Conservation (phyloP, 2,329 filamentous ascomycete genomes). For the Clarireedia paspali region DNA sequence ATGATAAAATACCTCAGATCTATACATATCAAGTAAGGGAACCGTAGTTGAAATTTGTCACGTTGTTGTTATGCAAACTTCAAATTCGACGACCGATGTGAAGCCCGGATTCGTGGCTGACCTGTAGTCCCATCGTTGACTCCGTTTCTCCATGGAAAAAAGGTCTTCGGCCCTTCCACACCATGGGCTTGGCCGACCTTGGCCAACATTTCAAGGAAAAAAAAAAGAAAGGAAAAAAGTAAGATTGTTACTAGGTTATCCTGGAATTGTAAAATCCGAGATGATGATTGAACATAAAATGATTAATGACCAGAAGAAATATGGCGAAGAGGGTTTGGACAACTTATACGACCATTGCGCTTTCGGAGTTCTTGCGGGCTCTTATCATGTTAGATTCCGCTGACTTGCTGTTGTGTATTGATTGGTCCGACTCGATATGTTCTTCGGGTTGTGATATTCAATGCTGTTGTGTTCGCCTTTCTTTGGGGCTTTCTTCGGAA, state of each 20-base stretch:
- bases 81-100: background rate
- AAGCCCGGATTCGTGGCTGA: no score
- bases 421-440: no score
- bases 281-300: background rate
- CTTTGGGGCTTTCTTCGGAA: no score
- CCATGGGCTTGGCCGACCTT: background rate
- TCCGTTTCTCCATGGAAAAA: background rate
- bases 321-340: background rate
- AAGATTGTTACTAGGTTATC: background rate
- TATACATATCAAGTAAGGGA: no score
- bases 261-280: background rate
- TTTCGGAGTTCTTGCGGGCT: background rate
- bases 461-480: no score
- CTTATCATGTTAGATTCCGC: no score
- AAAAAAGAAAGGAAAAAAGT: background rate
- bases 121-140: no score
- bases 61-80: background rate
- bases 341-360: background rate
- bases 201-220: background rate
- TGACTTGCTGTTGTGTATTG: no score
- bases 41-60: no score
- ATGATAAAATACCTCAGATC: no score
- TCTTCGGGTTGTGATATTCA: no score
- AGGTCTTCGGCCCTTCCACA: background rate
- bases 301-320: background rate